Evolutionary conservation across 306 rosid species (phyloP).

Genomic region (Prunus campanulata): DNA sequence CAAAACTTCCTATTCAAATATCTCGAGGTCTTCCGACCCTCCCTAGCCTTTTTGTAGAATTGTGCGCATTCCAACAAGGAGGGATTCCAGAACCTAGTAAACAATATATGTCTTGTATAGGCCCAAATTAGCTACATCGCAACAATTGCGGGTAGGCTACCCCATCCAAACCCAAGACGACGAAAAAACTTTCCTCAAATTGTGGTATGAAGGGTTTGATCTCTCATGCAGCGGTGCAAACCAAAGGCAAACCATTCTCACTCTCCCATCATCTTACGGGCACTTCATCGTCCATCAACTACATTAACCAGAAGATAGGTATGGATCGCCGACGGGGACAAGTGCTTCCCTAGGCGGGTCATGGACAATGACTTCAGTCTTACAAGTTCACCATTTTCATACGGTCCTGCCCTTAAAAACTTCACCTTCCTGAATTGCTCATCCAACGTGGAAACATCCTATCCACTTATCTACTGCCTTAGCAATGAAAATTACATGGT

Average conservation of each 20-base stretch:
- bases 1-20: no score
- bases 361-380: neutral
- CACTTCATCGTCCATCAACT: constrained; percentile 9
- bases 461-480: neutral
- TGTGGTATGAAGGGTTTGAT: no score
- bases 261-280: neutral
- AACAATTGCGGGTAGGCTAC: no score
- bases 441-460: neutral
- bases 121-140: no score
- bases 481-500: neutral
- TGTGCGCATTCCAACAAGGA: no score
- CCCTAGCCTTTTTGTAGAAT: no score
- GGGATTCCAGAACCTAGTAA: no score
- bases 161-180: no score
- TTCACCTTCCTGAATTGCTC: constrained; percentile 45
- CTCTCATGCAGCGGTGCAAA: neutral
- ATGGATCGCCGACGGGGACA: constrained; percentile 8
- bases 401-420: neutral
- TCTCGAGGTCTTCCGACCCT: no score
- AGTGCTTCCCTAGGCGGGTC: constrained; percentile 7
- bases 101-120: no score
- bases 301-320: neutral
- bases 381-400: neutral
- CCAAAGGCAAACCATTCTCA: neutral
- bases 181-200: no score